phyloP scores from a whole-genome alignment of 2,329 filamentous ascomycete species.

The Fusarium falciforme region DNA sequence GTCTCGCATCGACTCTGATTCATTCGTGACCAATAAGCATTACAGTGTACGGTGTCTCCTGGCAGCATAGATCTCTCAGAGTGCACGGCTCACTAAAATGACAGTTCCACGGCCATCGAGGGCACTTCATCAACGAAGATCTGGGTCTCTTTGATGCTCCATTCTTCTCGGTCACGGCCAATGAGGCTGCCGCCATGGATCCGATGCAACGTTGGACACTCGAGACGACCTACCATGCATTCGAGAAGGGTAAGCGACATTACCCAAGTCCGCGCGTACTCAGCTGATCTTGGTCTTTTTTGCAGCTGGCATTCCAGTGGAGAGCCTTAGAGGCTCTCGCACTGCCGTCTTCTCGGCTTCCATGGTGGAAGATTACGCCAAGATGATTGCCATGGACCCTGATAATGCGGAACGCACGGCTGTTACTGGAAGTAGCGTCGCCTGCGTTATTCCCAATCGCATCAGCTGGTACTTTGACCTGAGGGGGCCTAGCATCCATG shows the following conservation, averaged over 20 bases:
- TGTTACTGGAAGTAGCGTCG: conserved; percentile 31
- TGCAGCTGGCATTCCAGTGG: conserved; percentile 46
- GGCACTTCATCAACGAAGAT: conserved; percentile 43
- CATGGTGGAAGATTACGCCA: conserved; percentile 52
- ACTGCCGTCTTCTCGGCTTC: conserved; percentile 53
- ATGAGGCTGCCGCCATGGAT: conserved; percentile 45
- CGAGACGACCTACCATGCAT: conserved; percentile 49
- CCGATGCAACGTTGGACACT: conserved; percentile 51
- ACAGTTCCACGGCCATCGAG: conserved; percentile 3
- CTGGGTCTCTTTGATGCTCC: conserved; percentile 51
- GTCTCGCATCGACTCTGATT: background rate
- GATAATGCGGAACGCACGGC: conserved; percentile 48
- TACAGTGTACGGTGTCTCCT: background rate
- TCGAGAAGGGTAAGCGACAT: conserved; percentile 44
- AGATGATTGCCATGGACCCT: conserved; percentile 48
- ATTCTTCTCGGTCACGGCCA: conserved; percentile 48
- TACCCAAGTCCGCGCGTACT: background rate
- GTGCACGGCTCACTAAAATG: background rate
- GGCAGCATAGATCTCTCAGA: background rate
- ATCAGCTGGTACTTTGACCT: conserved; percentile 52
- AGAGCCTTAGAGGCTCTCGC: conserved; percentile 42
- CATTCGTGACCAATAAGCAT: background rate
- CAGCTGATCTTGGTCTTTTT: background rate
- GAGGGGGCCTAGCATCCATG: conserved; percentile 25
- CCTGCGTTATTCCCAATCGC: conserved; percentile 52